Percentiles rank a stretch among this genome's conserved stretches.
phyloP scores from a whole-genome alignment of 2,329 filamentous ascomycete genomes.

The Phialophora tarda region DNA sequence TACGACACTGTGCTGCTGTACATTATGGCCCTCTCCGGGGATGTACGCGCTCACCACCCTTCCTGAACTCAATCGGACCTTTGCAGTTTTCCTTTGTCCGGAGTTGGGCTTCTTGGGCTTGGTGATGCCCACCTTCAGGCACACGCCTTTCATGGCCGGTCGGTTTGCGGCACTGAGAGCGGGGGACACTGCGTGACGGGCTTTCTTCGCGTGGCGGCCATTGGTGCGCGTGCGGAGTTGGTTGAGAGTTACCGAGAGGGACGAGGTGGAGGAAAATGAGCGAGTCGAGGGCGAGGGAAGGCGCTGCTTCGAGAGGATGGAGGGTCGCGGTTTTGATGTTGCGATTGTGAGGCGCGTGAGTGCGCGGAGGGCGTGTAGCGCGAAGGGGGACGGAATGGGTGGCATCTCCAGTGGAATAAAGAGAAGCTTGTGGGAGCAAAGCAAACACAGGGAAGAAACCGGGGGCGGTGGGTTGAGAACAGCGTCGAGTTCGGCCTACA shows the following conservation, averaged over 20 bases:
- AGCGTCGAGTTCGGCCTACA: neutral
- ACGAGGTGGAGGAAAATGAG: conserved; percentile 64
- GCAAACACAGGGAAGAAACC: neutral
- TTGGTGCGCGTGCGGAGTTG: conserved; percentile 67
- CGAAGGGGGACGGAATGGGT: conserved; percentile 45
- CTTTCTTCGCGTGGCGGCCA: conserved; percentile 71
- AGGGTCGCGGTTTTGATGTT: conserved; percentile 22
- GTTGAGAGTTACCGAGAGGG: conserved; percentile 69
- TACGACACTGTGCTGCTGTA: conserved; percentile 98
- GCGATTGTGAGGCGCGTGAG: conserved; percentile 40
- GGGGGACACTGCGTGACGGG: conserved; percentile 85
- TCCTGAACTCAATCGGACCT: conserved; percentile 80
- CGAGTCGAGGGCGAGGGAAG: conserved; percentile 41
- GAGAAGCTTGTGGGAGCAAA: neutral
- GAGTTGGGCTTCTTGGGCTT: conserved; percentile 99
- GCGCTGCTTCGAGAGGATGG: conserved; percentile 10
- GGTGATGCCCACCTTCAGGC: conserved; percentile 88
- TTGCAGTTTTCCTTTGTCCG: conserved; percentile 92
- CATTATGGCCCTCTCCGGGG: conserved; percentile 96
- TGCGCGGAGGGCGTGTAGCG: conserved; percentile 46
- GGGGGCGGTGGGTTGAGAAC: too few relatives aligned
- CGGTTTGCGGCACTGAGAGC: conserved; percentile 70
- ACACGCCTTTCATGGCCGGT: conserved; percentile 92
- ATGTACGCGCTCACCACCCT: conserved; percentile 92
- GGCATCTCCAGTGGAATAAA: conserved; percentile 28